Base-by-base conservation (phyloP, 1,139 yeast species). In the Pichia sp. region DNA sequence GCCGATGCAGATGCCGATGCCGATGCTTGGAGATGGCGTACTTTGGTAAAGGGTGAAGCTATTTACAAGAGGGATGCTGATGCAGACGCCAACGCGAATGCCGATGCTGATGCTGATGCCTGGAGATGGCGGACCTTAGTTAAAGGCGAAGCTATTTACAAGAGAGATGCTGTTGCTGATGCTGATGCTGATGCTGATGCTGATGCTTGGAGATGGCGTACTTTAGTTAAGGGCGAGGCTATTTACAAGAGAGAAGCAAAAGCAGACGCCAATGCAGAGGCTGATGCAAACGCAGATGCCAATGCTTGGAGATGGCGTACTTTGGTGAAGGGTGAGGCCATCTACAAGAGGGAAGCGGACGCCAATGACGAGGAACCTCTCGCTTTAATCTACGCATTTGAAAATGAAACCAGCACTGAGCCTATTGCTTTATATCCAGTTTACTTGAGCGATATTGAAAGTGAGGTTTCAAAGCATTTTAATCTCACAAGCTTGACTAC, bases 171-270 rank as follows among this genome's bases (percentile, higher is more conserved):
- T 31, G 57, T 52, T 4, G 46, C 46, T 12, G 37, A 42, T 16
- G 45, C 45, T 21, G 25, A 25, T 16, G 56, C 62, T 12, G 55
- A 50, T 28, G 59, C 61, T 3, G 55, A 58, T 19, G 58, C 57
- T 18, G 58, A 55, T 52, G 51, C 54, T 4, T 54, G 54, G 56
- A 49, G 50, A 44, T 47, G 51, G 44, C 36, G 41, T 12, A 34
- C 13, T 10, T 30, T 37, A 31, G 22, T 39, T 44, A 49, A 42
- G 25, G 55, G 55, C 44, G 53, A 57, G 48, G 58, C 57, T 23
- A 50, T 58, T 37, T 47, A 46, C 41, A 60, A 60, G 46, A 58
- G 62, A 46, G 62, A 57, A 25, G 62, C 63, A n/a, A 46, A 16
- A 51, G 48, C 51, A 36, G 62, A 57, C 19, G 56, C 62, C 13